phyloP scores from a whole-genome alignment of 2,329 filamentous ascomycete genomes.

The Cercospora janseana region DNA sequence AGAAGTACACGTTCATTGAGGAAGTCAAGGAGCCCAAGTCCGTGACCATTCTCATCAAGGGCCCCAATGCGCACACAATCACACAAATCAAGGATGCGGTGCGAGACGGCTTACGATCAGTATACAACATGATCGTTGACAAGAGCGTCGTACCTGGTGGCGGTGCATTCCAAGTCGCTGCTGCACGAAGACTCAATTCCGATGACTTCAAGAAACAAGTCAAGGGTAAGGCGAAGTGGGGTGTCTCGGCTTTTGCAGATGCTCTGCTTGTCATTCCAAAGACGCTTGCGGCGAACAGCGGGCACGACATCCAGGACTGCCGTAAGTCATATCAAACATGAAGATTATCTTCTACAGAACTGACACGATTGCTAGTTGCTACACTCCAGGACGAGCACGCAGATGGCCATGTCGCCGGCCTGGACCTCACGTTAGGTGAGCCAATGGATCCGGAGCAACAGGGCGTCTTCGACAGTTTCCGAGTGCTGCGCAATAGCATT shows the following conservation, averaged over 20 bases:
- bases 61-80: conserved; percentile 94
- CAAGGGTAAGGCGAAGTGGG: conserved; percentile 97
- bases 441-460: conserved; percentile 93
- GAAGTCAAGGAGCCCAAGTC: conserved; percentile 99
- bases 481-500: conserved; percentile 88
- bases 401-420: conserved; percentile 80
- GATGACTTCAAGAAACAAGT: conserved; percentile 84
- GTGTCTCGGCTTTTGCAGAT: conserved; percentile 91
- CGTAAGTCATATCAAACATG: conserved; percentile 56
- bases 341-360: conserved; percentile 12
- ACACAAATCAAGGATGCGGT: conserved; percentile 95
- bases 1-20: conserved; percentile 98
- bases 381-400: conserved; percentile 79
- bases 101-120: conserved; percentile 87
- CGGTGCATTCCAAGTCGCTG: conserved; percentile 94
- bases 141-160: conserved; percentile 90
- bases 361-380: conserved; percentile 60
- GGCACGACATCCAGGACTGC: conserved; percentile 94
- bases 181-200: conserved; percentile 79
- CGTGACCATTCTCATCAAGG: conserved; percentile 96
- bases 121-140: conserved; percentile 99
- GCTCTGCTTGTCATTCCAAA: conserved; percentile 94
- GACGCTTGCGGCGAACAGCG: conserved; percentile 91
- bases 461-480: conserved; percentile 94
- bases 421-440: conserved; percentile 82